These are phyloP conservation scores for Spinellus fusiger DNA, from an alignment of 192 early-diverging fungal species.

Conservation along the genomic window DNA sequence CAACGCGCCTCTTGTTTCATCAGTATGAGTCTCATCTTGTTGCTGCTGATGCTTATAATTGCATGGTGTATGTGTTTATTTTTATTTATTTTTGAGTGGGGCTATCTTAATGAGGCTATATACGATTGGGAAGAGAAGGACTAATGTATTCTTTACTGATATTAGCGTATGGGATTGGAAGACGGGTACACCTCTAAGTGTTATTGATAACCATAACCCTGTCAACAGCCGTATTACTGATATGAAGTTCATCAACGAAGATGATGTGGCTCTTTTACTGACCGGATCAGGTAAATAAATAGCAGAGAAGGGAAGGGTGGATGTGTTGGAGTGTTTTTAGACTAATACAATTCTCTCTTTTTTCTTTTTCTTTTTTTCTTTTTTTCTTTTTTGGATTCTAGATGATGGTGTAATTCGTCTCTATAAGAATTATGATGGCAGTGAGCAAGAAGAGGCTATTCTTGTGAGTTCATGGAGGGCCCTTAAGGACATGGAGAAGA, in stretches of 20 bases:
- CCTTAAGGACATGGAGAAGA: constrained; percentile 60
- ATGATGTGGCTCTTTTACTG: constrained; percentile 77
- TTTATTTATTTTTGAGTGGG: neutral
- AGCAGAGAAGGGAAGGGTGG: neutral
- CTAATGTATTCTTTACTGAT: neutral
- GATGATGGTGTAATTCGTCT: constrained; percentile 74
- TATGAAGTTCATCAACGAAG: constrained; percentile 87
- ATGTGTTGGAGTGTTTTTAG: neutral
- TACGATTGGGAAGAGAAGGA: neutral
- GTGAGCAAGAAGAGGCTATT: constrained; percentile 45
- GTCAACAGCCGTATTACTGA: constrained; percentile 60
- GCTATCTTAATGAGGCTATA: too few species aligned
- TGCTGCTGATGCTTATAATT: constrained; percentile 64
- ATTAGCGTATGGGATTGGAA: constrained; percentile 73
- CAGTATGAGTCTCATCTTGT: constrained; percentile 82
- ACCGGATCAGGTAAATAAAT: constrained; percentile 68
- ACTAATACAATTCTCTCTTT: neutral
- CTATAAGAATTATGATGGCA: constrained; percentile 62
- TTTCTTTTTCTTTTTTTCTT: neutral
- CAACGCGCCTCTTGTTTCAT: constrained; percentile 64
- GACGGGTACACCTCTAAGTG: constrained; percentile 50
- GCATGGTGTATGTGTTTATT: constrained; percentile 44
- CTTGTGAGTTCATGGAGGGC: constrained; percentile 73
- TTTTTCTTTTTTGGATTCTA: constrained; percentile 15
- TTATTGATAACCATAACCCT: constrained; percentile 67